Evolutionary conservation across 2,329 filamentous ascomycete species (phyloP), one percentile per base, ranked within the genome.

Genomic region (Fusarium tupiense): DNA sequence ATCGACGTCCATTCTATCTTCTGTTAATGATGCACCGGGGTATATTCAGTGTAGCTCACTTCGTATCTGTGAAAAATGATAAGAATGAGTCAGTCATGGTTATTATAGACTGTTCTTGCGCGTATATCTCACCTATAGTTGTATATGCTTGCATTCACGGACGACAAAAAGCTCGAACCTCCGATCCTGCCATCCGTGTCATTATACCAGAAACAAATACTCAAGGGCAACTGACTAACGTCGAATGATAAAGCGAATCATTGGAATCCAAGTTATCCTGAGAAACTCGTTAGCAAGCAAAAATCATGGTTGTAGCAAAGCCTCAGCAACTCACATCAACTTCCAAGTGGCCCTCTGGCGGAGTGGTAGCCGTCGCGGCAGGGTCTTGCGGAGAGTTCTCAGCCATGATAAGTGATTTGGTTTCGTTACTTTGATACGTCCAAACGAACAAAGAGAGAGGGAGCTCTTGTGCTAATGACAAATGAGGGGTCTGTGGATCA

Each of bases 81-180:
- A 11, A 8, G 37, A 16, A 5, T 20, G 6, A 8, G 19, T 49
- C 9, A 41, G 17, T 17, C 1, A 7, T 12, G 3, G 9, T 10
- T 6, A 14, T 3, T 3, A 9, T 6, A 1, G 14, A 6, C 9
- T 7, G 4, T 5, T 9, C 2, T 12, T 19, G 4, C 1, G 1
- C 2, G 3, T n/a, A 12, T 29, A 2, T 19, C 62, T 35, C 19
- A 73, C 71, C 57, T 59, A 6, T 72, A 73, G 24, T 67, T 67
- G 13, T 57, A 59, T 16, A 73, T 70, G 40, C 71, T 73, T 3
- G 71, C 63, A 16, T 73, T 73, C 3, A 73, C 31, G 17, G 71
- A 73, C 9, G 71, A 61, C 1, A 73, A 29, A n/a, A 70, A 70
- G 1, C 71, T 73, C 3, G 44, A 46, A 10, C 49, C 37, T 26